Conservation (phyloP, 2,329 filamentous ascomycete species). For the Aspergillus flavus region DNA sequence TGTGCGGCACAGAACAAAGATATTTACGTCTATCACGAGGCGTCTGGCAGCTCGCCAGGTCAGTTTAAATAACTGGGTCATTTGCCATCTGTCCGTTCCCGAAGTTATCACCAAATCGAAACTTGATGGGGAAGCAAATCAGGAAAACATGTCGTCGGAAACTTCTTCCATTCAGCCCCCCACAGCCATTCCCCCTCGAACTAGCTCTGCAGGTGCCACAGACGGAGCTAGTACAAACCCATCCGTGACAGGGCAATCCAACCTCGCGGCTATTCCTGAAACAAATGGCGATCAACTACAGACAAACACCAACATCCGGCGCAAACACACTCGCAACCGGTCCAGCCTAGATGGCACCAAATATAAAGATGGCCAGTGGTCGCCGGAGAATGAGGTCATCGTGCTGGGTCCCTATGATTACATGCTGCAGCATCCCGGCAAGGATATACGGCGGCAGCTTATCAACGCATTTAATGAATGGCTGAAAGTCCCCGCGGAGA, state of each 20-base stretch:
- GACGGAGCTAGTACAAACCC: conserved; percentile 26
- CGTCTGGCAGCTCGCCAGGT: neutral
- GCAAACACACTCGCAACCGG: conserved; percentile 37
- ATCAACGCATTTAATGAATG: conserved; percentile 50
- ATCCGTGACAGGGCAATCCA: conserved; percentile 30
- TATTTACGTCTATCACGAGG: neutral
- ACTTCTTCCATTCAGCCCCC: conserved; percentile 53
- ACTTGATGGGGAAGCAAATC: neutral
- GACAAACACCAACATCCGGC: conserved; percentile 25
- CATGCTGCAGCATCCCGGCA: conserved; percentile 47
- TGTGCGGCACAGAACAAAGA: neutral
- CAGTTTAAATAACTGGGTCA: neutral
- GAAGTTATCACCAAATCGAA: neutral
- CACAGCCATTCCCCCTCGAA: conserved; percentile 71
- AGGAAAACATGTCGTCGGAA: conserved; percentile 20
- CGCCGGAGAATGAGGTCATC: conserved; percentile 45
- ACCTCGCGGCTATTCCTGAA: conserved; percentile 61
- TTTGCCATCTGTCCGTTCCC: neutral
- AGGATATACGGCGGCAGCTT: conserved; percentile 48
- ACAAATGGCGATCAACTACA: conserved; percentile 52
- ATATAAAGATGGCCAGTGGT: conserved; percentile 41
- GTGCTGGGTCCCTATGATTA: conserved; percentile 50
- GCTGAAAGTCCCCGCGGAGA: conserved; percentile 45
- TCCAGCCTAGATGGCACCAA: conserved; percentile 44
- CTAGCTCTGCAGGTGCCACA: conserved; percentile 64